Conservation (phyloP, 2,329 filamentous ascomycete genomes). For the Parasarocladium wereldwijsianum region DNA sequence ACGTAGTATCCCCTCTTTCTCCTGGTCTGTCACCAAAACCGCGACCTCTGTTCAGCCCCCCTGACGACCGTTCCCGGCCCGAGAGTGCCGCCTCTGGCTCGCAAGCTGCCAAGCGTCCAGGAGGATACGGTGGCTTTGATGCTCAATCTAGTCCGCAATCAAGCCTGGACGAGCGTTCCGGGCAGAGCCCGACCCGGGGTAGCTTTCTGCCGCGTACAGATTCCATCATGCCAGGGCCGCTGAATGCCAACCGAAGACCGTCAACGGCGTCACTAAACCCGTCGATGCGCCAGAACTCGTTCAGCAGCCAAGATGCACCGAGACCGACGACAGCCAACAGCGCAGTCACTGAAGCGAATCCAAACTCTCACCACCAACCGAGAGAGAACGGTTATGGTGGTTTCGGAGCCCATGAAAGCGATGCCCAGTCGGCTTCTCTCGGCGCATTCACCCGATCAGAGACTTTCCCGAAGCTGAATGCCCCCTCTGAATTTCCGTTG, state of each 20-base stretch:
- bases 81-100: slow-evolving; percentile 27
- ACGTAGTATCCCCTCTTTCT: slow-evolving; percentile 25
- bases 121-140: slow-evolving; percentile 34
- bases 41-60: slow-evolving; percentile 24
- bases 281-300: slow-evolving; percentile 15
- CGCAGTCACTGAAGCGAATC: slow-evolving; percentile 3
- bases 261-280: slow-evolving; percentile 18
- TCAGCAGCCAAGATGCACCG: slow-evolving; percentile 9
- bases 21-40: slow-evolving; percentile 50
- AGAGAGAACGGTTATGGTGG: slow-evolving; percentile 42
- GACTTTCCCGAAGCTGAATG: slow-evolving; percentile 32
- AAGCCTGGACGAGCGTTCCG: slow-evolving; percentile 25
- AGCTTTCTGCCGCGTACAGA: slow-evolving; percentile 46
- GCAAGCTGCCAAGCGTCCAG: slow-evolving; percentile 26
- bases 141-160: slow-evolving; percentile 14
- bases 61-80: slow-evolving; percentile 29
- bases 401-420: slow-evolving; percentile 33
- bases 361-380: slow-evolving; percentile 9
- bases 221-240: slow-evolving; percentile 50
- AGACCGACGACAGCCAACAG: slow-evolving; percentile 7
- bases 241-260: slow-evolving; percentile 32
- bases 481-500: slow-evolving; percentile 20
- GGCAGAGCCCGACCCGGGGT: slow-evolving; percentile 27
- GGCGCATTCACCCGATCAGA: slow-evolving; percentile 30
- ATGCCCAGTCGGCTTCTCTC: slow-evolving; percentile 22